A percentile compares a stretch with the other conserved stretches of the same genome.
phyloP scores from a whole-genome alignment of 192 early-diverging fungal genomes.

The Gonapodya prolifera region DNA sequence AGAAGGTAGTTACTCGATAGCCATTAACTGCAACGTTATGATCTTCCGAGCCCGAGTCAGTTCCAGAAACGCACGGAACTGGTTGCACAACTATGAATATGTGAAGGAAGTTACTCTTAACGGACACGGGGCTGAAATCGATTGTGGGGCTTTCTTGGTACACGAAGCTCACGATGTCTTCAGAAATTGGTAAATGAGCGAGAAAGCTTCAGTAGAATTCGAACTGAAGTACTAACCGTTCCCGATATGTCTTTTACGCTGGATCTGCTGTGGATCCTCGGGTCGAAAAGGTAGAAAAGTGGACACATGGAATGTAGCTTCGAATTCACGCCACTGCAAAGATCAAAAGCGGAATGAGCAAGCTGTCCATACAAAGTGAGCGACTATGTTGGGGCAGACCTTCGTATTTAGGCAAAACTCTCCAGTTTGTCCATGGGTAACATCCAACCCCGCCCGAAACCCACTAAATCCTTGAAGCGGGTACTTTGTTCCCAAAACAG shows the following conservation, averaged over 20 bases:
- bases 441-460: constrained; percentile 28
- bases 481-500: constrained; percentile 15
- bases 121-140: constrained; percentile 24
- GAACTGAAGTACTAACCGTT: constrained; percentile 17
- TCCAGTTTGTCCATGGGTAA: constrained; percentile 21
- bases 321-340: constrained; percentile 23
- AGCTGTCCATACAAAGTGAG: too few species aligned
- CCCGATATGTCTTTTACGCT: constrained; percentile 35
- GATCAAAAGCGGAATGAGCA: too few species aligned
- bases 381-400: too few species aligned
- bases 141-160: constrained; percentile 20
- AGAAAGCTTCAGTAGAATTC: constrained; percentile 9
- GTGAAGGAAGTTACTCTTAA: constrained; percentile 30
- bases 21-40: too few species aligned
- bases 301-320: constrained; percentile 34
- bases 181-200: constrained; percentile 3
- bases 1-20: too few species aligned
- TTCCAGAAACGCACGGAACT: too few species aligned
- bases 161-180: constrained; percentile 30
- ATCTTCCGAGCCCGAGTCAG: too few species aligned
- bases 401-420: constrained; percentile 15
- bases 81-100: constrained; percentile 31
- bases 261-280: constrained; percentile 31
- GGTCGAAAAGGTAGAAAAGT: constrained; percentile 24
- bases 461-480: constrained; percentile 21